Evolutionary conservation across 768 basidiomycete species (phyloP), one percentile per base, ranked within the genome.

Genomic region (Rhodotorula paludigena): DNA sequence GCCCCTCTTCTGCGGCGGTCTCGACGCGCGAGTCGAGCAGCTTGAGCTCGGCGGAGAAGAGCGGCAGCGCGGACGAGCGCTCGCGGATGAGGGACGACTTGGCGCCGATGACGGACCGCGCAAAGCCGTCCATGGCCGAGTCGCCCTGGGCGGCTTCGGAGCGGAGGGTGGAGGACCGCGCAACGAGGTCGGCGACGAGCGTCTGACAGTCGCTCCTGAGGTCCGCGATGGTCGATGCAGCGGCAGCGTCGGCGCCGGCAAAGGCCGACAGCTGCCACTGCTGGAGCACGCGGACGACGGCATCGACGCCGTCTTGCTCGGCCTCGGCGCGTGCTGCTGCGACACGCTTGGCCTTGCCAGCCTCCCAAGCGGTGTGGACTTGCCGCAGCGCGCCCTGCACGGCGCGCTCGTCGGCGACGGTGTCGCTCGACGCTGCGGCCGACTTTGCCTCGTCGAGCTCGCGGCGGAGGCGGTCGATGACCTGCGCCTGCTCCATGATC

Each of bases 401-500:
- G 28, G 62, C 66, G 28, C 64, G 38, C 20, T 60, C 82, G 76
- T 82, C 77, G 48, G 86, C 82, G 6, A 88, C 87, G 38, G 78
- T 83, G 77, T 90, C 88, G 3, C 32, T 25, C 30, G 65, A 49
- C 30, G 58, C 51, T 21, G 82, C 74, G 53, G 79, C 80, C 63
- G 84, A 80, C 80, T 88, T 88, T n/a, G n/a, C n/a, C 5, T 86
- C 89, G 8, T 88, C 85, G 47, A 96, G 82, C 79, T 89, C 89
- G 56, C 86, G 85, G 79, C 93, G 92, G 71, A 97, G 85, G 75
- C 89, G 87, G 36, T 85, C 84, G 65, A 97, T 87, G 79, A 92
- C 88, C 45, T 82, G 78, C 73, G 91, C 89, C 70, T 94, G 86
- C 61, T 90, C 82, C 76, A 91, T 89, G 75, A 98, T 96, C 59